Evolutionary conservation across 371 early-diverging fungal genomes (phyloP), one percentile per base, ranked within the genome.

Genomic region (Apophysomyces ossiformis): DNA sequence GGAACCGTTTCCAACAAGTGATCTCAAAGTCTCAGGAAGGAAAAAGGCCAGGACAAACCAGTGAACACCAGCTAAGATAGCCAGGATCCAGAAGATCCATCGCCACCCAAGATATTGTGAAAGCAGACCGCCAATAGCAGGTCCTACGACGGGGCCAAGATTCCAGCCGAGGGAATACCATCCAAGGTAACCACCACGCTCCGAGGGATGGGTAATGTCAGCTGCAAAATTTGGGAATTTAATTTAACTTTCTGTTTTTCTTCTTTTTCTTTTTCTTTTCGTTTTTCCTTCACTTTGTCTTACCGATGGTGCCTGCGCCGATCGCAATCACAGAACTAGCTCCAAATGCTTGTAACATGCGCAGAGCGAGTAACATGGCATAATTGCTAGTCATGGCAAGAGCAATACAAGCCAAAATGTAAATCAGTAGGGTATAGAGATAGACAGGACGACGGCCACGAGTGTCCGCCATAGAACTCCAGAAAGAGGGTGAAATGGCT

Each of bases 151-250:
- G 18, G 68, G 63, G 26, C 66, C 64, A 60, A 72, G 45, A 82
- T 69, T 13, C 87, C 86, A 8, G 84, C 87, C 54, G 81, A 68
- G 65, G 78, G 78, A n/a, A 87, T 86, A 0, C 88, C 87, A 58
- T 78, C 91, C 91, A 71, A 89, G 79, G 41, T 88, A 87, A 0
- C 86, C 76, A 0, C 90, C 91, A 26, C 91, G 84, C 67, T 88
- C 84, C 15, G 85, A 76, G 39, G 84, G 82, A 26, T 82, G 77
- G 26, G 85, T 83, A 59, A 90, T 80, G 65, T 90, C 90, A 35
- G 74, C 72, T 72, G 44, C 9, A 39, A 59, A 13, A 32, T 43
- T 43, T 50, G 60, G n/a, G 47, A 64, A 35, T 13, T 35, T 45
- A 45, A 47, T 62, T 7, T 13, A 58, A 9, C 21, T 57, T 57